These are phyloP conservation scores for Puccinia novopanici DNA, from an alignment of 1,284 basidiomycete genomes.

Conservation along the genomic window DNA sequence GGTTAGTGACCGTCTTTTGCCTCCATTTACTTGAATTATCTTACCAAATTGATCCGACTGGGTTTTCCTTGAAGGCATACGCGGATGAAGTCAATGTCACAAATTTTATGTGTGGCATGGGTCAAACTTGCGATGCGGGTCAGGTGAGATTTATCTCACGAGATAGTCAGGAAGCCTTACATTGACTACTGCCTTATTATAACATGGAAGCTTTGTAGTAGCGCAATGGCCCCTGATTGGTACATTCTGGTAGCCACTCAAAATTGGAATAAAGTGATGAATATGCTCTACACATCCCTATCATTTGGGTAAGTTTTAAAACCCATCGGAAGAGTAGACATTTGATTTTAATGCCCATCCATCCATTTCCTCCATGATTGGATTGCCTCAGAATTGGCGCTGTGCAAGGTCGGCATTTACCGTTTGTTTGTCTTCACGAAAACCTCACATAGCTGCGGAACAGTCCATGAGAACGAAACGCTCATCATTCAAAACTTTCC, in stretches of 20 bases:
- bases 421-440: background rate
- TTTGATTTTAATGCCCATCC: background rate
- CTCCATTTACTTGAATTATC: background rate
- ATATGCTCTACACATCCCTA: constrained; percentile 48
- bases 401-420: constrained; percentile 15
- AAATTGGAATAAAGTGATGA: constrained; percentile 51
- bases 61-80: constrained; percentile 30
- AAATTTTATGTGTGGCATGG: constrained; percentile 48
- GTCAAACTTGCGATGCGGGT: constrained; percentile 47
- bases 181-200: background rate
- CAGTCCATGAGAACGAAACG: background rate
- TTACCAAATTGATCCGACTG: background rate
- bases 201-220: constrained; percentile 36
- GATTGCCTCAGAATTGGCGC: constrained; percentile 28
- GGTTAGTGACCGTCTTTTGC: background rate
- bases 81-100: constrained; percentile 49
- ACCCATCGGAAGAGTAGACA: background rate
- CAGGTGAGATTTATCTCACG: constrained; percentile 19
- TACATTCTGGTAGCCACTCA: constrained; percentile 50
- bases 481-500: background rate
- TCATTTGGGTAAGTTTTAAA: constrained; percentile 41
- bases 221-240: constrained; percentile 50
- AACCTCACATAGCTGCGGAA: no score
- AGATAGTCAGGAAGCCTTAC: background rate
- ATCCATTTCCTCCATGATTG: background rate